Conservation (phyloP, 208 protist genomes). For the Wallacemonas sp. region DNA sequence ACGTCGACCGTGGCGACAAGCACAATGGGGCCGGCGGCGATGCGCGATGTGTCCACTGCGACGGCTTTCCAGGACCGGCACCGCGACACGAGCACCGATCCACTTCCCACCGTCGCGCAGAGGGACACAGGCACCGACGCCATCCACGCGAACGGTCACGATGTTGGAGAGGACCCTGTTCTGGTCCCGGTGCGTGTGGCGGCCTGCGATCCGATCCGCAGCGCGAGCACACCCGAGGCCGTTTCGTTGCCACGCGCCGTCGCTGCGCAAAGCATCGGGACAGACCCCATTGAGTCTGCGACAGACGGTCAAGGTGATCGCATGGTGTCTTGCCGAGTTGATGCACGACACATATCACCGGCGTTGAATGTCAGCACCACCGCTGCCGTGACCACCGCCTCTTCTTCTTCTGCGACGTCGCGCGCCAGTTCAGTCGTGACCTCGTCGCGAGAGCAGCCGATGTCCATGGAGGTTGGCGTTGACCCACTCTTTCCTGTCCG, state of each 20-base stretch:
- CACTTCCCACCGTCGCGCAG: not conserved
- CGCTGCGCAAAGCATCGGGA: not conserved
- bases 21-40: not conserved
- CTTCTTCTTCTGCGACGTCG: not conserved
- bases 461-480: not conserved
- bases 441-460: not conserved
- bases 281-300: not conserved
- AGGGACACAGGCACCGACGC: not conserved
- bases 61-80: not conserved
- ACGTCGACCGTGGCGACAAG: not conserved
- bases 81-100: not conserved
- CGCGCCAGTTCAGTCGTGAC: not conserved
- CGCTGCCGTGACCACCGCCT: not conserved
- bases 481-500: not conserved
- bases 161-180: not conserved
- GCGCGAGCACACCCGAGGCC: too few relatives aligned
- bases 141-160: not conserved
- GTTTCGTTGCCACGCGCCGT: too few relatives aligned
- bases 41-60: too few relatives aligned
- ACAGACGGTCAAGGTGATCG: too few relatives aligned
- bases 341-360: too few relatives aligned
- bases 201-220: not conserved
- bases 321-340: too few relatives aligned
- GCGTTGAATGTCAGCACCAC: too few relatives aligned
- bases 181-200: not conserved